Percentiles rank a stretch among this genome's conserved stretches.
Conservation (phyloP, 345 rosid genomes). For the Turnera subulata region DNA sequence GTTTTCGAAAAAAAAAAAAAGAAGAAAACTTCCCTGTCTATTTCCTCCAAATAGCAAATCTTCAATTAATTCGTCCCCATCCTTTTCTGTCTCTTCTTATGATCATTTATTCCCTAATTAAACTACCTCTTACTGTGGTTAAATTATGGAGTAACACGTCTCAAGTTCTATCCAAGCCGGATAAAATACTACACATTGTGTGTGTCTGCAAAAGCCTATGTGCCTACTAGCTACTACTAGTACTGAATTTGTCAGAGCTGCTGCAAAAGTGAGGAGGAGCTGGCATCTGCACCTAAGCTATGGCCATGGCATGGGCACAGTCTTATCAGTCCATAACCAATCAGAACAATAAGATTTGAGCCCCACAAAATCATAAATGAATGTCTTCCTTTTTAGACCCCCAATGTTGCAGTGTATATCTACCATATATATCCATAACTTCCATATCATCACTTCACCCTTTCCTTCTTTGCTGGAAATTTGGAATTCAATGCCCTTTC, state of each 20-base stretch:
- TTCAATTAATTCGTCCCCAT: too few species aligned
- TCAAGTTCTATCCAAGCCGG: too few species aligned
- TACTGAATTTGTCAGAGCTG: not conserved
- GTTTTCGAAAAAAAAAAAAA: too few species aligned
- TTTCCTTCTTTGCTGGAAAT: slow-evolving; percentile 3
- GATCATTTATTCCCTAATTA: too few species aligned
- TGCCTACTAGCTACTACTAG: not conserved
- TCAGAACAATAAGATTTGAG: not conserved
- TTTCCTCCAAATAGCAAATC: too few species aligned
- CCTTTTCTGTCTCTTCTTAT: too few species aligned
- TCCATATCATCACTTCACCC: too few species aligned
- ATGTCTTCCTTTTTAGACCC: not conserved
- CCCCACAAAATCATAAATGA: not conserved
- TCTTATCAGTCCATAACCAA: slow-evolving; percentile 1
- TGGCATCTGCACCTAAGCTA: not conserved
- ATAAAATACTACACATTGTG: too few species aligned
- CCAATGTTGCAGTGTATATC: slow-evolving; percentile 2
- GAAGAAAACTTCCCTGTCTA: too few species aligned
- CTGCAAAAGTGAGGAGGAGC: not conserved
- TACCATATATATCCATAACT: not conserved
- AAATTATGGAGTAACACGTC: too few species aligned
- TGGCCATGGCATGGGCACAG: not conserved
- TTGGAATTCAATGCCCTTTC: not conserved
- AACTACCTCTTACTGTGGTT: too few species aligned
- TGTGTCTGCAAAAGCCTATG: not conserved